Conservation (phyloP, 23 red algal genomes). For the Gracilaria gracilis region DNA sequence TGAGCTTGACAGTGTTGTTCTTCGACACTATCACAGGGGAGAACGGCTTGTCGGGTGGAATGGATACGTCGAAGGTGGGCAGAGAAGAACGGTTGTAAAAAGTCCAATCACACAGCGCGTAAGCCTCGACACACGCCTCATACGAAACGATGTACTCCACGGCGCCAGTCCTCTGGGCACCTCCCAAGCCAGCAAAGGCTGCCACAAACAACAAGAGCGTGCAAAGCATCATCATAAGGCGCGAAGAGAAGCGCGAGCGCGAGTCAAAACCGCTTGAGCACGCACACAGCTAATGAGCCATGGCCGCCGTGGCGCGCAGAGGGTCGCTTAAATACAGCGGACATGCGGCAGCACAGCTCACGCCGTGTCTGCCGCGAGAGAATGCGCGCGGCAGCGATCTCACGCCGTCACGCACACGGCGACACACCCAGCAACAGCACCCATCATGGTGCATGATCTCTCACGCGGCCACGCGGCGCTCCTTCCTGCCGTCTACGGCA, state of each 20-base stretch:
- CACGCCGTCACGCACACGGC: not conserved
- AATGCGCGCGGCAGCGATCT: not conserved
- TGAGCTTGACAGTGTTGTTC: slow-evolving; percentile 8
- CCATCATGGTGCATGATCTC: not conserved
- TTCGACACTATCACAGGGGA: slow-evolving; percentile 15
- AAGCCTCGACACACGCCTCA: not conserved
- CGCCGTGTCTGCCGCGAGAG: no score
- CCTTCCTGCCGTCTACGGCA: no score
- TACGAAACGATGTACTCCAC: not conserved
- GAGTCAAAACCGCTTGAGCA: no score
- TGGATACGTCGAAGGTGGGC: slow-evolving; percentile 7
- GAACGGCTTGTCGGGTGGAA: not conserved
- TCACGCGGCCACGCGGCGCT: not conserved
- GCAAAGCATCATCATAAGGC: not conserved
- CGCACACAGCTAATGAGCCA: no score
- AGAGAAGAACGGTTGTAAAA: slow-evolving; percentile 8
- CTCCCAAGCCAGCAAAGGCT: not conserved
- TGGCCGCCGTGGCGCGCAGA: no score
- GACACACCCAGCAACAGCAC: not conserved
- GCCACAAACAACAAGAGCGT: not conserved
- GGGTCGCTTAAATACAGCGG: not conserved
- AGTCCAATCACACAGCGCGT: slow-evolving; percentile 1
- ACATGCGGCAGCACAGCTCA: no score
- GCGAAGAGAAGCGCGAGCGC: no score
- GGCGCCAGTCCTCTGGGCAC: not conserved